These are phyloP conservation scores for Rhizophagus prolifer DNA, from an alignment of 192 early-diverging fungal species.

Conservation along the genomic window DNA sequence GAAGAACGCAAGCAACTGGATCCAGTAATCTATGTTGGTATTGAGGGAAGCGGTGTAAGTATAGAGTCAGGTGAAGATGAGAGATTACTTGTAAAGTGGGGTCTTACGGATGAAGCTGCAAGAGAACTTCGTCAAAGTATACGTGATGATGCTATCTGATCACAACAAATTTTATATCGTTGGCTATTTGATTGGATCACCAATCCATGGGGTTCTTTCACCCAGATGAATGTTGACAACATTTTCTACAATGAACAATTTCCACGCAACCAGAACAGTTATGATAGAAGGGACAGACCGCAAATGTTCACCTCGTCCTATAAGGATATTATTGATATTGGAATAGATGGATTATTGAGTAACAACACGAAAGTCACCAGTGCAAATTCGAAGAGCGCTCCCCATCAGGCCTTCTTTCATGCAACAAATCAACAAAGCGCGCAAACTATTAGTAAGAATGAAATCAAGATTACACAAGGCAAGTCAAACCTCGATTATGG, in stretches of 20 bases:
- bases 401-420: not conserved
- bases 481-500: not conserved
- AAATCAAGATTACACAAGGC: not conserved
- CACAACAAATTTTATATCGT: not conserved
- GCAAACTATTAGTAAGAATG: not conserved
- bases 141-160: not conserved
- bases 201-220: not conserved
- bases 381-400: not conserved
- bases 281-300: not conserved
- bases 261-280: not conserved
- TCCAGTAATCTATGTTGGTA: not conserved
- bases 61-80: not conserved
- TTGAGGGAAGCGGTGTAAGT: not conserved
- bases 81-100: constrained; percentile 1
- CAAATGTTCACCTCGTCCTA: not conserved
- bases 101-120: constrained; percentile 8
- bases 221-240: not conserved
- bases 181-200: not conserved
- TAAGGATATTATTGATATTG: not conserved
- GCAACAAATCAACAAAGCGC: not conserved
- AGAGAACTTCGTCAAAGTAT: not conserved
- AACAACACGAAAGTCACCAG: not conserved
- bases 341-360: not conserved
- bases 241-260: not conserved
- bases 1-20: not conserved